These are phyloP conservation scores for Warburgia ugandensis DNA, from an alignment of 164 flowering plant species.

Conservation along the genomic window DNA sequence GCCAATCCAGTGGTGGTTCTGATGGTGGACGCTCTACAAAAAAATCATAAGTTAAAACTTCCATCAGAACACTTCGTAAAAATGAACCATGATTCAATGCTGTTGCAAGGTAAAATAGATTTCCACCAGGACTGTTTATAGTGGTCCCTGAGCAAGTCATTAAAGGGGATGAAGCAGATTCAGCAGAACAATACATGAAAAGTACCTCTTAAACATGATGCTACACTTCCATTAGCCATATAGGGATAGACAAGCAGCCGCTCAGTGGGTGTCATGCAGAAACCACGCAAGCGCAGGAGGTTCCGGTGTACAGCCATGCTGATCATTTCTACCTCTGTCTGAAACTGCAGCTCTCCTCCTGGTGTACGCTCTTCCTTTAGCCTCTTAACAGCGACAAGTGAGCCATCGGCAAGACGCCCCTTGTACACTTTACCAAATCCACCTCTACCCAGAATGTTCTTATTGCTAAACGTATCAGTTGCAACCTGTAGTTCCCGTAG, in stretches of 20 bases:
- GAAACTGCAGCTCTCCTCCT: slow-evolving; percentile 41
- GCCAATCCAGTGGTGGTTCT: slow-evolving; percentile 82
- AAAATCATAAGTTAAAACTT: no score
- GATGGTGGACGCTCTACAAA: slow-evolving; percentile 60
- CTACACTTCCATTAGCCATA: slow-evolving; percentile 45
- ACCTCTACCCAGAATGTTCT: slow-evolving; percentile 39
- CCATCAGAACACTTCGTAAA: no score
- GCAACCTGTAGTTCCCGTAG: slow-evolving; percentile 41
- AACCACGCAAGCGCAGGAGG: slow-evolving; percentile 31
- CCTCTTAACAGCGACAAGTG: slow-evolving; percentile 39
- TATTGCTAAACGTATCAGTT: slow-evolving; percentile 38
- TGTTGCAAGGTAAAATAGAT: no score
- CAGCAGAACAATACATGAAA: not conserved
- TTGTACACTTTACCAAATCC: slow-evolving; percentile 45
- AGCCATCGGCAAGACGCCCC: slow-evolving; percentile 42
- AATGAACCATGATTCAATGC: no score
- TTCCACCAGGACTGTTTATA: no score
- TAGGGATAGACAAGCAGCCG: slow-evolving; percentile 39
- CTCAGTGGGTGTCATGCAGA: slow-evolving; percentile 43
- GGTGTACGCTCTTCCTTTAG: slow-evolving; percentile 39
- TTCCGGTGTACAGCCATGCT: slow-evolving; percentile 45
- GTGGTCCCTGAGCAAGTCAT: no score
- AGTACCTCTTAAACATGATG: slow-evolving; percentile 38
- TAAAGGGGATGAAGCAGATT: not conserved
- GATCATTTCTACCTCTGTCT: slow-evolving; percentile 42